Base-by-base conservation (phyloP, 2,329 filamentous ascomycete genomes). In the Phaeosphaeria sp. region DNA sequence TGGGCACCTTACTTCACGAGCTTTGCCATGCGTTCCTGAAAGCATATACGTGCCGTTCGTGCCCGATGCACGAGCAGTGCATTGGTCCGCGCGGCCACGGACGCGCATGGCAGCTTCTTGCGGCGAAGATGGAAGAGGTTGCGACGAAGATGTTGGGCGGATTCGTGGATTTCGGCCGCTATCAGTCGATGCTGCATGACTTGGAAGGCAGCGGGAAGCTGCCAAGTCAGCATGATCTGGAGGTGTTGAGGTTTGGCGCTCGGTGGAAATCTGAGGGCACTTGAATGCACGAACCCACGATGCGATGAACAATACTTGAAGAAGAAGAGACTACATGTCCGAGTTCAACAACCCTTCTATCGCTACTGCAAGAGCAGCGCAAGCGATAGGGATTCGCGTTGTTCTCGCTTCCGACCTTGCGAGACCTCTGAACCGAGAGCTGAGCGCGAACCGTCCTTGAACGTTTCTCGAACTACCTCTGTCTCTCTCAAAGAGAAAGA, bases 1-100 rank as follows among this genome's bases (percentile, higher is more conserved):
- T 67, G 1, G 60, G 60, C 0, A 66, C 65, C 1, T 42, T 69
- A 2, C 30, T 67, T 17, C 65, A 67, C n/a, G 63, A 69, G 43
- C 54, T 60, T 21, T 56, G 57, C 18, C 63, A 67, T 25, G 63
- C 57, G 0, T 67, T 66, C 25, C 47, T 69, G 15, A 60, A 63
- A 20, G 55, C 56, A 6, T 64, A 65, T 18, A 43, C 61, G 3
- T 67, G 66, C 36, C 44, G 58, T 7, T 49, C 47, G 0, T 69
- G 61, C 39, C 46, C 55, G 1, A 62, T 53, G 49, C 56, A 61
- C 44, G 49, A 57, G 8, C 22, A 30, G 11, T 59, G 57, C 27
- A 46, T 55, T 3, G 55, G 40, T 15, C 27, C 20, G 8, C 39
- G 52, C 4, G 64, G 65, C 0, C 65, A 70, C 48, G 67, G 62